These are phyloP conservation scores for Yamadazyma membranifaciens DNA, from an alignment of 1,139 yeast species.

Conservation along the genomic window DNA sequence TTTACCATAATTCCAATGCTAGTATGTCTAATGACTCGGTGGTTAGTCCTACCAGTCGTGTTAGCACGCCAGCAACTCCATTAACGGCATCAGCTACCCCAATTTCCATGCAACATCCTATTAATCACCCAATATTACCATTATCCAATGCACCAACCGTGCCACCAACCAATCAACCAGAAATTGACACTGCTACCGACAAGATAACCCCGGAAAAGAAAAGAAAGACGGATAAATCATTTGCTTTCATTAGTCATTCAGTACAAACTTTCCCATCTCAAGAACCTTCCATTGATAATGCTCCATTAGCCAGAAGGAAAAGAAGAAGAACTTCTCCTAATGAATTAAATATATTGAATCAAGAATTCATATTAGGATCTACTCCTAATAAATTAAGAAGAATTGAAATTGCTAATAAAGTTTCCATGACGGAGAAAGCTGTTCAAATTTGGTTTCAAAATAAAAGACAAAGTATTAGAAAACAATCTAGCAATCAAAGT, in stretches of 20 bases:
- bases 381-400: conserved; percentile 82
- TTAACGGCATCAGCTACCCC: conserved; percentile 5
- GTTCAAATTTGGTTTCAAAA: conserved; percentile 99
- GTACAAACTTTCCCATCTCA: conserved; percentile 81
- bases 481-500: conserved; percentile 39
- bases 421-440: conserved; percentile 93
- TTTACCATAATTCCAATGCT: conserved; percentile 10
- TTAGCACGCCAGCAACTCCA: conserved; percentile 8
- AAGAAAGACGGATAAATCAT: conserved; percentile 38
- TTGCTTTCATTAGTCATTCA: conserved; percentile 90
- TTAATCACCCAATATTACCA: not conserved
- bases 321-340: conserved; percentile 92
- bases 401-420: conserved; percentile 70
- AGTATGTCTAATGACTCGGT: conserved; percentile 6
- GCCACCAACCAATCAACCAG: not conserved
- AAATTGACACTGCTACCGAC: not conserved
- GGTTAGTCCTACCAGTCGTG: conserved; percentile 7
- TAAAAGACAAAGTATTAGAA: conserved; percentile 80
- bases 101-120: conserved; percentile 4
- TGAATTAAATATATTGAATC: conserved; percentile 76
- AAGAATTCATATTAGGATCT: conserved; percentile 70
- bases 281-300: conserved; percentile 86
- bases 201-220: conserved; percentile 7
- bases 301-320: conserved; percentile 86
- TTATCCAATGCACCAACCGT: not conserved